Evolutionary conservation across 495 filamentous ascomycete species (phyloP).

Genomic region (Letharia columbiana): DNA sequence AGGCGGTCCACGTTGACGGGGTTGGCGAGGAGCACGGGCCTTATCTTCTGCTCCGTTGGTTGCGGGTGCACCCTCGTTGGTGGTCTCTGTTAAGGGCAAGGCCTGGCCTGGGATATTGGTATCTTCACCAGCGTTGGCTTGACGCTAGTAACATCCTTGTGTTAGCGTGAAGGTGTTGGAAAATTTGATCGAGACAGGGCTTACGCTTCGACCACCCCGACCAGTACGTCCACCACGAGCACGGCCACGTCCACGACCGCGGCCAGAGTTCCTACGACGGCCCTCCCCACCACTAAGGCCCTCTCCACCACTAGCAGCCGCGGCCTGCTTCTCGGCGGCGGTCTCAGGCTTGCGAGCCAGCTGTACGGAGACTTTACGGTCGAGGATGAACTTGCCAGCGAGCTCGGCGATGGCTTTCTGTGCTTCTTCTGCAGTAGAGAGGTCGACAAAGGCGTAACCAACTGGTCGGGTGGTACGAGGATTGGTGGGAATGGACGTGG

Average conservation of each 20-base stretch:
- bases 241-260: constrained; percentile 67
- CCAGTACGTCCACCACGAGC: constrained; percentile 58
- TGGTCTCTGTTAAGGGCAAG: constrained; percentile 49
- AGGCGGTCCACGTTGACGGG: constrained; percentile 80
- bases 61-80: constrained; percentile 46
- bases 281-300: constrained; percentile 62
- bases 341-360: constrained; percentile 94
- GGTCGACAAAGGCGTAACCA: constrained; percentile 97
- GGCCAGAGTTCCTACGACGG: constrained; percentile 69
- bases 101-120: constrained; percentile 48
- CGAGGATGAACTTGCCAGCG: constrained; percentile 91
- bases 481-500: constrained; percentile 96
- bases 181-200: constrained; percentile 29
- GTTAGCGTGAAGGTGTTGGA: neutral
- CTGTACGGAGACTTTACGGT: constrained; percentile 98
- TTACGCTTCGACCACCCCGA: constrained; percentile 67
- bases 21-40: constrained; percentile 40
- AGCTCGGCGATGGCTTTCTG: constrained; percentile 89
- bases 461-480: constrained; percentile 96
- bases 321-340: constrained; percentile 65
- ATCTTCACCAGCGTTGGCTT: constrained; percentile 37
- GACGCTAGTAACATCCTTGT: constrained; percentile 2
- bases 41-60: constrained; percentile 38
- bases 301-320: constrained; percentile 49
- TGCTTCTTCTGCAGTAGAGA: constrained; percentile 87